Percentiles rank a stretch among this genome's conserved stretches.
phyloP scores from a whole-genome alignment of 148 eudicot species.

The Arctostaphylos glauca region DNA sequence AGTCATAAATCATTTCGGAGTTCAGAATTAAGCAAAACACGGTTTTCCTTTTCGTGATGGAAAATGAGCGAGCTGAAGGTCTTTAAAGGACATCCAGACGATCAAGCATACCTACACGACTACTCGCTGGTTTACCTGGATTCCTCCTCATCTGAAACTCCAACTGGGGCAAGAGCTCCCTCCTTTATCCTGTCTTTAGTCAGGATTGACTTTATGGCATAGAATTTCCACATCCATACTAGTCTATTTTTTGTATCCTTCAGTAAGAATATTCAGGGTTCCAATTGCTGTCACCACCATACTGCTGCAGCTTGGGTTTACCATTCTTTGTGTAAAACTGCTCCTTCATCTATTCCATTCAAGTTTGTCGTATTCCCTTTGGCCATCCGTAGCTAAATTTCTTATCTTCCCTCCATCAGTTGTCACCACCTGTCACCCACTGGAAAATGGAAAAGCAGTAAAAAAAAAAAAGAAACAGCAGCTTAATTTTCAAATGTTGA shows the following conservation, averaged over 20 bases:
- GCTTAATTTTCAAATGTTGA: background rate
- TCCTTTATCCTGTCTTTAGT: no score
- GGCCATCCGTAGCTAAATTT: background rate
- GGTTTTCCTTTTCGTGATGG: background rate
- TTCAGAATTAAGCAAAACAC: background rate
- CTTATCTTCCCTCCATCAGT: background rate
- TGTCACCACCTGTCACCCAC: background rate
- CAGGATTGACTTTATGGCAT: no score
- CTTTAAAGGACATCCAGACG: background rate
- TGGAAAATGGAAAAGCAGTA: background rate
- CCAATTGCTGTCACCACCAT: no score
- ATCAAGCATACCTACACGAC: no score
- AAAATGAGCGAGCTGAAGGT: background rate
- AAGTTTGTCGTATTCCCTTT: background rate
- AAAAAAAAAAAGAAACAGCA: background rate
- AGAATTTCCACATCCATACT: no score
- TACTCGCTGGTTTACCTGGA: no score
- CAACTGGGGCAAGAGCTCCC: no score
- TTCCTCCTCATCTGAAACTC: no score
- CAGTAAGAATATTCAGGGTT: no score
- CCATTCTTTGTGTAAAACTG: background rate
- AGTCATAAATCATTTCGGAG: background rate
- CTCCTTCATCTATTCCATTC: no score
- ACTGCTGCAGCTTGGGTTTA: background rate
- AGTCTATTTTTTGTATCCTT: no score